These are phyloP conservation scores for Geotrichum europaeum DNA, from an alignment of 1,139 yeast species.

Conservation along the genomic window DNA sequence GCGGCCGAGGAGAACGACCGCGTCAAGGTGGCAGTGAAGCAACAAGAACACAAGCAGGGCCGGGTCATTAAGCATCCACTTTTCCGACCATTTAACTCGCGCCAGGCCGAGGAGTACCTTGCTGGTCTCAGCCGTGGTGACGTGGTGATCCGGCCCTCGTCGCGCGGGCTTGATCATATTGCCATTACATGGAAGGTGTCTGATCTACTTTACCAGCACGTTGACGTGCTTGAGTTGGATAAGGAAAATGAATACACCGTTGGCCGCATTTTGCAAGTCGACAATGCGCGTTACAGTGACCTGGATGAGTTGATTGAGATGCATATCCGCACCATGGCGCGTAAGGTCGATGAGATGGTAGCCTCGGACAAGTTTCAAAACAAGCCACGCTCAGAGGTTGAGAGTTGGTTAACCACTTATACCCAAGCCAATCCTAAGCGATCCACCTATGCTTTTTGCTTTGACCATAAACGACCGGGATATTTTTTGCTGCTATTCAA, in stretches of 20 bases:
- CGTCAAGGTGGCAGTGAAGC: slow-evolving; percentile 45
- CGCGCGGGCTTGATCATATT: slow-evolving; percentile 78
- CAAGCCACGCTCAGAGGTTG: slow-evolving; percentile 75
- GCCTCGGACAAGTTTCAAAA: slow-evolving; percentile 82
- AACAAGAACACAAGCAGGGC: slow-evolving; percentile 51
- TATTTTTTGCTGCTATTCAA: slow-evolving; percentile 84
- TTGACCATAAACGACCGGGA: slow-evolving; percentile 88
- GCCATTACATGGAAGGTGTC: slow-evolving; percentile 97
- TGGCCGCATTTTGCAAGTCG: slow-evolving; percentile 63
- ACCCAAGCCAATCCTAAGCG: slow-evolving; percentile 87
- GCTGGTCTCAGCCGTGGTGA: slow-evolving; percentile 90
- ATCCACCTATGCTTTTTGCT: slow-evolving; percentile 87
- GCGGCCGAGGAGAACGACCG: slow-evolving; percentile 64
- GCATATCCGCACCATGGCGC: slow-evolving; percentile 79
- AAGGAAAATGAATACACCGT: slow-evolving; percentile 57
- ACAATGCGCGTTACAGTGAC: slow-evolving; percentile 65
- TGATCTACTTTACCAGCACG: slow-evolving; percentile 83
- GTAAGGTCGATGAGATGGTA: slow-evolving; percentile 77
- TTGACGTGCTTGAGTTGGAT: slow-evolving; percentile 73
- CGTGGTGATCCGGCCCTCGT: slow-evolving; percentile 89
- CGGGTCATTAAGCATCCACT: slow-evolving; percentile 88
- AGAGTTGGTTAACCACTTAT: slow-evolving; percentile 82
- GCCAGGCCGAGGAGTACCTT: slow-evolving; percentile 88
- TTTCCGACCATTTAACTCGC: slow-evolving; percentile 73
- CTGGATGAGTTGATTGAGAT: slow-evolving; percentile 88